A percentile compares a stretch with the other conserved stretches of the same genome.
Evolutionary conservation across 352 stramenopile genomes (phyloP).

Genomic region (Phytophthora fragariae): DNA sequence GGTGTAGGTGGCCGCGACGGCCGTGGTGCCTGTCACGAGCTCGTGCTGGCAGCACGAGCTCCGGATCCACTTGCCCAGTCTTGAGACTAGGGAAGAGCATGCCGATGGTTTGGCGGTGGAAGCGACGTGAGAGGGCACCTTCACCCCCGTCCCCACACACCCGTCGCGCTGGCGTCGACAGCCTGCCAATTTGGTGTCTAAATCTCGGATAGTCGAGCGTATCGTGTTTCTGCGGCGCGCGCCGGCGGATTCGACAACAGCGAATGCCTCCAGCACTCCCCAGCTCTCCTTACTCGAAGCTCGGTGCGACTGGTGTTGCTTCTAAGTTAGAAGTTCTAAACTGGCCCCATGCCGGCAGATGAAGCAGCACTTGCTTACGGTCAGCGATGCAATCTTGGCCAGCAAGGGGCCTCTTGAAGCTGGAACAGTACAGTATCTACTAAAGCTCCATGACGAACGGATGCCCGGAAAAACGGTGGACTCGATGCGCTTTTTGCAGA

Average conservation of each 20-base stretch:
- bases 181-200: not conserved
- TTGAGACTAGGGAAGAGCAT: constrained; percentile 43
- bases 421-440: not conserved
- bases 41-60: constrained; percentile 25
- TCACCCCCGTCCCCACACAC: not conserved
- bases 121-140: too few species aligned
- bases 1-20: constrained; percentile 33
- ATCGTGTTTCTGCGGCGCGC: not conserved
- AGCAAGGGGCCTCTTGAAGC: not conserved
- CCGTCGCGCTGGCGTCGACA: not conserved
- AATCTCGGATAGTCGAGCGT: not conserved
- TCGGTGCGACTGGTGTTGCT: too few species aligned
- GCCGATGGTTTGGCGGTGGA: constrained; percentile 27
- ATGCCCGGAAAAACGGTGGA: not conserved
- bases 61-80: constrained; percentile 16
- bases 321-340: too few species aligned
- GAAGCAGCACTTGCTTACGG: not conserved
- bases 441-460: not conserved
- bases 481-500: too few species aligned
- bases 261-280: not conserved
- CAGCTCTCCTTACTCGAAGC: too few species aligned
- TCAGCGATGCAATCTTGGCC: not conserved
- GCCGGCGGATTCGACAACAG: not conserved
- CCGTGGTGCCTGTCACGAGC: constrained; percentile 32
- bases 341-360: not conserved